phyloP scores from a whole-genome alignment of 192 early-diverging fungal species.

The Coemansia sp. region DNA sequence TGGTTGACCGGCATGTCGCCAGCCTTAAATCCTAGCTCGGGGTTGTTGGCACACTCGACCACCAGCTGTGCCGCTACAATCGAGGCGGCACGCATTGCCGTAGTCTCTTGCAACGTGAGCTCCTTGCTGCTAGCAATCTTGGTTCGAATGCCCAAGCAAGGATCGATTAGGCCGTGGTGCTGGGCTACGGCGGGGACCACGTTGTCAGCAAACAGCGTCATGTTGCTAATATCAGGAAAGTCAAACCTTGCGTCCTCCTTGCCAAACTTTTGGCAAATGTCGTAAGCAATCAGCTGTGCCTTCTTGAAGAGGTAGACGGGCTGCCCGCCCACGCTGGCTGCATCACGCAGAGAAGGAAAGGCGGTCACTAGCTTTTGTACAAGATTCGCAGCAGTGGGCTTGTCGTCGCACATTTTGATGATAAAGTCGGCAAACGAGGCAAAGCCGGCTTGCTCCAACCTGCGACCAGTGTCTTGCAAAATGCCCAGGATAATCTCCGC shows the following conservation, averaged over 20 bases:
- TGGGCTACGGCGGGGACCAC: constrained; percentile 68
- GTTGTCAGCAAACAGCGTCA: constrained; percentile 76
- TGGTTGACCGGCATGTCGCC: constrained; percentile 45
- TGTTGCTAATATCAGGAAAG: constrained; percentile 61
- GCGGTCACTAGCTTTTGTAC: constrained; percentile 60
- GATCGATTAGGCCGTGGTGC: constrained; percentile 55
- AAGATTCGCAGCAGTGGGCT: constrained; percentile 54
- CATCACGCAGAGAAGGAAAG: constrained; percentile 72
- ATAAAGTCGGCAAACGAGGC: constrained; percentile 68
- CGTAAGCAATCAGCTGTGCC: constrained; percentile 68
- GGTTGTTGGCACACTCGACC: constrained; percentile 41
- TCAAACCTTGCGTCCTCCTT: constrained; percentile 56
- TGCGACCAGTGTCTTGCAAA: constrained; percentile 67
- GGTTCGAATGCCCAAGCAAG: constrained; percentile 41
- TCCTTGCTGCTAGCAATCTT: constrained; percentile 52
- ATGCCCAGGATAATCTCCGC: constrained; percentile 62
- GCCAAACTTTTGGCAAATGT: constrained; percentile 61
- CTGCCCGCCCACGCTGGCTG: constrained; percentile 48
- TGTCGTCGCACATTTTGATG: constrained; percentile 57
- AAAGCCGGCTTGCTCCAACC: constrained; percentile 61
- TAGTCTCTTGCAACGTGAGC: constrained; percentile 53
- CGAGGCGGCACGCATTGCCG: constrained; percentile 67
- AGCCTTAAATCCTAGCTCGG: constrained; percentile 14
- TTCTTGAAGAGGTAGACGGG: constrained; percentile 73
- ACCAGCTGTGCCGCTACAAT: constrained; percentile 63